Evolutionary conservation across 306 rosid genomes (phyloP).

Genomic region (Vigna trinervia): DNA sequence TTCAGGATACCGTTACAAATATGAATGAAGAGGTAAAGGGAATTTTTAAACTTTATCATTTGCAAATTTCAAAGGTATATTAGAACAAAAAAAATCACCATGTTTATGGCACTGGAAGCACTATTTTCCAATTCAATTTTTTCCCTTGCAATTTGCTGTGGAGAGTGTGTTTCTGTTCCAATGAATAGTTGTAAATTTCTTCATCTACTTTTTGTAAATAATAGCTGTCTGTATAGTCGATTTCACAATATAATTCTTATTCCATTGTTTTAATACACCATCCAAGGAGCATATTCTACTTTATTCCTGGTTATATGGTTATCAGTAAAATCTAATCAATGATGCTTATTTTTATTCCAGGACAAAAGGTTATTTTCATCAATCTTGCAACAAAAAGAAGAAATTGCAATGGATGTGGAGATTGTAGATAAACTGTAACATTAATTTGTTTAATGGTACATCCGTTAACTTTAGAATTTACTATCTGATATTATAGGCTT

Average conservation of each 20-base stretch:
- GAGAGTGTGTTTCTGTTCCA: not conserved
- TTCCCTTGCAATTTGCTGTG: slow-evolving; percentile 11
- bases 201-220: slow-evolving; percentile 27
- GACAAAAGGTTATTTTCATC: slow-evolving; percentile 63
- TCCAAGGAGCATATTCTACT: slow-evolving; percentile 20
- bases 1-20: slow-evolving; percentile 58
- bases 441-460: not conserved
- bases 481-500: slow-evolving; percentile 23
- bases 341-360: slow-evolving; percentile 53
- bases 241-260: slow-evolving; percentile 24
- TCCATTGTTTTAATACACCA: slow-evolving; percentile 32
- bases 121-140: slow-evolving; percentile 2
- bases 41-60: not conserved
- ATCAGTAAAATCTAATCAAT: not conserved
- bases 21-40: slow-evolving; percentile 70
- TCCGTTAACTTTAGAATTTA: slow-evolving; percentile 21
- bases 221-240: slow-evolving; percentile 16
- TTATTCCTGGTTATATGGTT: slow-evolving; percentile 2
- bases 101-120: slow-evolving; percentile 36
- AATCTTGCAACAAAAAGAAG: slow-evolving; percentile 55
- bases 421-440: slow-evolving; percentile 57
- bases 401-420: slow-evolving; percentile 40
- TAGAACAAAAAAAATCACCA: slow-evolving; percentile 14
- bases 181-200: slow-evolving; percentile 13
- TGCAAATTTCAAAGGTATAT: slow-evolving; percentile 3